Conservation (phyloP, 2,329 filamentous ascomycete species). For the Sporothrix brunneoviolacea region DNA sequence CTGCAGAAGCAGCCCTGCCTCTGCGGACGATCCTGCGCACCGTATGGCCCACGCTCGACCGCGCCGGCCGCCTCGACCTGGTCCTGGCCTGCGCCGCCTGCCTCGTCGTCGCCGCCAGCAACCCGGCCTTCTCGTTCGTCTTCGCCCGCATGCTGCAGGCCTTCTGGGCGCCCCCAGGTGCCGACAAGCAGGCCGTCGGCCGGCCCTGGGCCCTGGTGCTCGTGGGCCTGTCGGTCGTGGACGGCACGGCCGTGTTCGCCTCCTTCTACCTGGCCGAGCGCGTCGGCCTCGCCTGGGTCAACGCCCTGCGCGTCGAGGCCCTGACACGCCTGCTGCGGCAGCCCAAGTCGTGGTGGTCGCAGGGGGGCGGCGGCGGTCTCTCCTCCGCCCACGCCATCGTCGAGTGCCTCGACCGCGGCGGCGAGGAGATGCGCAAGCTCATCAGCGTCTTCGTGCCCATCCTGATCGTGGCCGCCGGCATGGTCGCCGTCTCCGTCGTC, state of each 20-base stretch:
- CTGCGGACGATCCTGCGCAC: constrained; percentile 57
- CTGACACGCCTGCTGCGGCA: constrained; percentile 67
- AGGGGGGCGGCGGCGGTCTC: neutral
- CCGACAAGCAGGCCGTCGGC: constrained; percentile 40
- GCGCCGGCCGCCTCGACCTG: constrained; percentile 46
- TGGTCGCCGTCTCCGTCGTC: constrained; percentile 60
- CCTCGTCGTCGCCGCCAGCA: constrained; percentile 54
- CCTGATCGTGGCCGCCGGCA: constrained; percentile 57
- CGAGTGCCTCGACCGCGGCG: constrained; percentile 70
- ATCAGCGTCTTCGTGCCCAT: constrained; percentile 71
- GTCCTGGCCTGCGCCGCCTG: constrained; percentile 55
- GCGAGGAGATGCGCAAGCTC: constrained; percentile 81
- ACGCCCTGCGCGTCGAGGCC: constrained; percentile 60
- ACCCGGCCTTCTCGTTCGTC: constrained; percentile 66
- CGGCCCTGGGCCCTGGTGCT: constrained; percentile 65
- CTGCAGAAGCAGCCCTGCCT: neutral
- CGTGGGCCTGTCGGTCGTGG: constrained; percentile 58
- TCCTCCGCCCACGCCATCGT: constrained; percentile 48
- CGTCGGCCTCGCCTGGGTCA: constrained; percentile 70
- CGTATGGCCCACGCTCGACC: constrained; percentile 60
- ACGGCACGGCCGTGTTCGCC: constrained; percentile 58
- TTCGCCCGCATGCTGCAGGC: constrained; percentile 66
- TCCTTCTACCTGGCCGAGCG: constrained; percentile 67
- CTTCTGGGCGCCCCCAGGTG: constrained; percentile 53
- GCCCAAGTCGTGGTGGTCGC: constrained; percentile 68